These are phyloP conservation scores for Clathrus columnatus DNA, from an alignment of 768 basidiomycete species.

Conservation along the genomic window DNA sequence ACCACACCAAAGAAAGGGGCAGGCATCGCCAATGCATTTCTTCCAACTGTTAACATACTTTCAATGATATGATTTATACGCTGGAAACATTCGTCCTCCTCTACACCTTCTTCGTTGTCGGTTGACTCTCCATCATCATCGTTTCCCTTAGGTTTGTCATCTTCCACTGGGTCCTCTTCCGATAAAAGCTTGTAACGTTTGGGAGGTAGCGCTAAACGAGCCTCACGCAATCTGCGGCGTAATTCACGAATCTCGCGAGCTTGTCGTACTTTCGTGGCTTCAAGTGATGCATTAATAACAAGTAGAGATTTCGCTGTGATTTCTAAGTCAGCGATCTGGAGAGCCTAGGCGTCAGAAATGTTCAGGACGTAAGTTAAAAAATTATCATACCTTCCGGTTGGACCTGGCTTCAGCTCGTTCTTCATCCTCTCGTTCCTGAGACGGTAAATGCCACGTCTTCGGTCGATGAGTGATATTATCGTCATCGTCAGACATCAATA, in stretches of 20 bases:
- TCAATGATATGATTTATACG: constrained; percentile 62
- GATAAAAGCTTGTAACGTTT: constrained; percentile 47
- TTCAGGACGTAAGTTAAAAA: neutral
- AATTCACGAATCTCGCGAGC: constrained; percentile 81
- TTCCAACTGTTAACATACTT: constrained; percentile 46
- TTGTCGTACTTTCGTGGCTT: constrained; percentile 71
- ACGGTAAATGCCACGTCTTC: neutral
- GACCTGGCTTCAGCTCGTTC: constrained; percentile 68
- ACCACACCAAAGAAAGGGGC: neutral
- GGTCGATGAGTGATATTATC: constrained; percentile 1
- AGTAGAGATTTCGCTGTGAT: constrained; percentile 84
- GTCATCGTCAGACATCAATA: neutral
- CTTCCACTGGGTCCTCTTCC: constrained; percentile 34
- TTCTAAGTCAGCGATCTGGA: constrained; percentile 83
- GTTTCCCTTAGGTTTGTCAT: constrained; percentile 24
- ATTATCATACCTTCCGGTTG: constrained; percentile 62
- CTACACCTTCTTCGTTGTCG: constrained; percentile 22
- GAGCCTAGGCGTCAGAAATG: neutral
- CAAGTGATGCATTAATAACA: constrained; percentile 75
- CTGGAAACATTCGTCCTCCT: constrained; percentile 49
- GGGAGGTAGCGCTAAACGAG: constrained; percentile 70
- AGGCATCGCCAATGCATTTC: constrained; percentile 41
- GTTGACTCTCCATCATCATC: constrained; percentile 30
- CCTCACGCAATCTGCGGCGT: constrained; percentile 73
- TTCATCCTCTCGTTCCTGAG: constrained; percentile 20